Evolutionary conservation across 2,329 filamentous ascomycete genomes (phyloP).

Genomic region (Cyphellophora europaea): DNA sequence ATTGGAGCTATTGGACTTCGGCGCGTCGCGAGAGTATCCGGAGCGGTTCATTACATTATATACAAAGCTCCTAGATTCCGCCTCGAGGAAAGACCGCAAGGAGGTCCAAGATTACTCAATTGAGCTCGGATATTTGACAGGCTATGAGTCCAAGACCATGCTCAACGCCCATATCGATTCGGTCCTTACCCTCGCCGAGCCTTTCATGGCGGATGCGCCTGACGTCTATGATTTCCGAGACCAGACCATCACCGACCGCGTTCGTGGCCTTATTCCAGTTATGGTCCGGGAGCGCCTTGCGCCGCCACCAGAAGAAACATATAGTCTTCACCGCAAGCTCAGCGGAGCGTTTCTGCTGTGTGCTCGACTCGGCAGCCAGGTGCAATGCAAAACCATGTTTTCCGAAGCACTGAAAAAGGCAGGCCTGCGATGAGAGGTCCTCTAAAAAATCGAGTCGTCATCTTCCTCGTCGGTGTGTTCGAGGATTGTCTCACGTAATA

Average conservation of each 20-base stretch:
- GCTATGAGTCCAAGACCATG: slow-evolving; percentile 78
- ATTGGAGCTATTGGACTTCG: slow-evolving; percentile 91
- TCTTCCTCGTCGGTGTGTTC: slow-evolving; percentile 19
- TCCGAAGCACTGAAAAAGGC: slow-evolving; percentile 33
- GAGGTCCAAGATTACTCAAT: slow-evolving; percentile 60
- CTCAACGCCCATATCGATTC: slow-evolving; percentile 81
- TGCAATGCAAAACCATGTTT: slow-evolving; percentile 76
- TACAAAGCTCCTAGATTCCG: slow-evolving; percentile 68
- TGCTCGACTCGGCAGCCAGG: slow-evolving; percentile 72
- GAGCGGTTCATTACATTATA: slow-evolving; percentile 71
- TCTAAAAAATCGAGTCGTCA: slow-evolving; percentile 12
- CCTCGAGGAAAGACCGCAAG: slow-evolving; percentile 58
- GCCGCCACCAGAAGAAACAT: slow-evolving; percentile 94
- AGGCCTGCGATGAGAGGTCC: slow-evolving; percentile 6
- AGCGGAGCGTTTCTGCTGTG: slow-evolving; percentile 93
- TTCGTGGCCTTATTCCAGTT: slow-evolving; percentile 76
- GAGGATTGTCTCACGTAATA: slow-evolving; percentile 17
- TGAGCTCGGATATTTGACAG: slow-evolving; percentile 81
- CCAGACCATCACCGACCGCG: slow-evolving; percentile 93
- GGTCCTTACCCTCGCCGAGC: slow-evolving; percentile 83
- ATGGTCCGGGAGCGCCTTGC: slow-evolving; percentile 86
- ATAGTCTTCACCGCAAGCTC: slow-evolving; percentile 86
- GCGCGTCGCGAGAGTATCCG: slow-evolving; percentile 79
- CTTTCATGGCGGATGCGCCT: slow-evolving; percentile 67
- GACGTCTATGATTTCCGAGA: slow-evolving; percentile 84